phyloP scores from a whole-genome alignment of 495 filamentous ascomycete species.

The Glonium stellatum region DNA sequence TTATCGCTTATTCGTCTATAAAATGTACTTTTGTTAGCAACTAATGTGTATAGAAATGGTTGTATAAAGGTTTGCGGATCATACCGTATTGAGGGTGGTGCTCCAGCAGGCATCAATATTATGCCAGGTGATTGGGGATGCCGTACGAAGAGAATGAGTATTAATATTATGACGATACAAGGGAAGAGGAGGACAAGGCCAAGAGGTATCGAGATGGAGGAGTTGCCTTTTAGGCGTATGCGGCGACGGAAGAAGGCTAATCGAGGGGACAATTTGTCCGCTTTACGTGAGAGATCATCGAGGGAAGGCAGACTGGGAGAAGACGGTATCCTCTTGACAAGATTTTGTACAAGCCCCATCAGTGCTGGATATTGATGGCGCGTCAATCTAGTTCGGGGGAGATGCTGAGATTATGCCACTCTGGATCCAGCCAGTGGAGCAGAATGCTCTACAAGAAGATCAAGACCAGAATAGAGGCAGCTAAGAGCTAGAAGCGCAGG shows the following conservation, averaged over 20 bases:
- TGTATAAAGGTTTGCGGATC: conserved; percentile 21
- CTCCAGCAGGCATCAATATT: conserved; percentile 81
- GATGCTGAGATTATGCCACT: conserved; percentile 1
- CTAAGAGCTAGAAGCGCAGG: neutral
- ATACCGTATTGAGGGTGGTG: conserved; percentile 87
- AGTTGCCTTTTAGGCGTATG: conserved; percentile 89
- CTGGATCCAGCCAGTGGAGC: conserved; percentile 4
- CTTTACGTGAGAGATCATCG: conserved; percentile 51
- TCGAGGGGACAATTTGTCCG: conserved; percentile 47
- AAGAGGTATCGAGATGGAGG: conserved; percentile 85
- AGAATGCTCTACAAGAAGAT: neutral
- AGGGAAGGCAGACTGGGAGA: conserved; percentile 52
- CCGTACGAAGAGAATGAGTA: conserved; percentile 81
- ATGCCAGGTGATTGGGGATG: conserved; percentile 77
- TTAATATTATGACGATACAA: conserved; percentile 81
- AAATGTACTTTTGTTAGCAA: neutral
- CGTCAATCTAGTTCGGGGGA: conserved; percentile 7
- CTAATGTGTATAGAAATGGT: neutral
- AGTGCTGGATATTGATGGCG: conserved; percentile 8
- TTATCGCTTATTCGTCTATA: conserved; percentile 92
- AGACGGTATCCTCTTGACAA: conserved; percentile 58
- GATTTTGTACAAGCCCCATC: conserved; percentile 60
- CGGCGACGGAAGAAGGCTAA: conserved; percentile 84
- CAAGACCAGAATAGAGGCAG: neutral
- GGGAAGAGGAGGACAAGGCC: conserved; percentile 88